phyloP scores from a whole-genome alignment of 179 eudicot genomes.

The Camellia oleifera region DNA sequence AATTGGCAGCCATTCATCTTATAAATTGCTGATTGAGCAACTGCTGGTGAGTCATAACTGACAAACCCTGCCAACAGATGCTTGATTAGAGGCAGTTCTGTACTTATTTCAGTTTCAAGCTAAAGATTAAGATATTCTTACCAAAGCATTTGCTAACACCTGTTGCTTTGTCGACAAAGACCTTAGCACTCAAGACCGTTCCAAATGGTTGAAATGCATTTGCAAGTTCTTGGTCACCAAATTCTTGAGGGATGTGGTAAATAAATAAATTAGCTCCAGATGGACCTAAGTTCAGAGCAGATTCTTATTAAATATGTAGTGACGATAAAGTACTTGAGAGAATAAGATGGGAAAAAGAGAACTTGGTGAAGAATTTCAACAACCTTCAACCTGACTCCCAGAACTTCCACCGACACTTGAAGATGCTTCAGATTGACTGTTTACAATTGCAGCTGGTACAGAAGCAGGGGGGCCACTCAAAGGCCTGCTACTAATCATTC shows the following conservation, averaged over 20 bases:
- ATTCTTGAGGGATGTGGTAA: slow-evolving; percentile 98
- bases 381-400: slow-evolving; percentile 85
- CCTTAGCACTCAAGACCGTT: slow-evolving; percentile 92
- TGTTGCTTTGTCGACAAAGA: slow-evolving; percentile 86
- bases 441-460: slow-evolving; percentile 39
- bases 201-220: slow-evolving; percentile 81
- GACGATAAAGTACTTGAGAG: not conserved
- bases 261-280: slow-evolving; percentile 94
- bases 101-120: not conserved
- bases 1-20: slow-evolving; percentile 90
- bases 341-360: not conserved
- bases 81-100: slow-evolving; percentile 15
- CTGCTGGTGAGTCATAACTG: slow-evolving; percentile 78
- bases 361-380: slow-evolving; percentile 5
- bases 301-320: not conserved
- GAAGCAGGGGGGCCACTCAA: slow-evolving; percentile 55
- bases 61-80: slow-evolving; percentile 70
- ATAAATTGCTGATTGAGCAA: slow-evolving; percentile 85
- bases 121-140: slow-evolving; percentile 24
- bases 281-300: slow-evolving; percentile 54
- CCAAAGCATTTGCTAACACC: slow-evolving; percentile 99
- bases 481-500: slow-evolving; percentile 63
- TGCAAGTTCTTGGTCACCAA: slow-evolving; percentile 83
- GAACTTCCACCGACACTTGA: slow-evolving; percentile 63
- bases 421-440: slow-evolving; percentile 70